Base-by-base conservation (phyloP, 148 eudicot genomes). In the Heliosperma pusillum region DNA sequence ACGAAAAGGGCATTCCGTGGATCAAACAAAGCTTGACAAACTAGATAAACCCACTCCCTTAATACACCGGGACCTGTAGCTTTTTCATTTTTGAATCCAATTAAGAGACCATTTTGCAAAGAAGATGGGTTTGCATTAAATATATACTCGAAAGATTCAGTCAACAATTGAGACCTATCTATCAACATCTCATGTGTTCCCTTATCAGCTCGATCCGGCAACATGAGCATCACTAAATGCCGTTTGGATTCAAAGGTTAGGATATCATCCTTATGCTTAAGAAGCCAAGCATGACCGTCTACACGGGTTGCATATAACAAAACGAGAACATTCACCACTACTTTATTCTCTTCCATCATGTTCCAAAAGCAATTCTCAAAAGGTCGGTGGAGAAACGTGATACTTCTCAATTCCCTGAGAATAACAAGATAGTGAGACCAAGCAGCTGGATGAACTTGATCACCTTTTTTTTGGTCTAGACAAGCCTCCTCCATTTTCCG, bases 21-120 rank as follows among this genome's bases (percentile, higher is more conserved):
- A 81, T 95, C 84, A 76, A 92, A 92, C 50, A 95, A 84, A 62
- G 84, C 96, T 73, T 89, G 96, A 80, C 89, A 90, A 12, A 92
- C 96, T 74, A 92, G 83, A 77, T 86, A 82, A 83, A 95, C 90
- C 98, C 98, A 92, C 88, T 95, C 98, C 57, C 97, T 80, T 79
- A 92, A 76, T 20, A 95, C 98, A 72, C 97, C 97, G 65, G 96
- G 98, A 45, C 98, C 98, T 6, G 96, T 92, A 76, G 97, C 97
- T 70, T 88, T 92, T 84, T 95, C 98, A 57, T 87, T 83, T 86
- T 95, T 92, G 81, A 95, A 93, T 85, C 89, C 96, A 87, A 95
- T 81, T 61, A 87, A 90, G 65, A 95, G 78, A 61, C 97, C 92
- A 60, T 86, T 74, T 10, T 83, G 93, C 82, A 95, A 70, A 19